Evolutionary conservation across 164 flowering plant species (phyloP), one percentile per base, ranked within the genome.

Genomic region (Protea cynaroides): DNA sequence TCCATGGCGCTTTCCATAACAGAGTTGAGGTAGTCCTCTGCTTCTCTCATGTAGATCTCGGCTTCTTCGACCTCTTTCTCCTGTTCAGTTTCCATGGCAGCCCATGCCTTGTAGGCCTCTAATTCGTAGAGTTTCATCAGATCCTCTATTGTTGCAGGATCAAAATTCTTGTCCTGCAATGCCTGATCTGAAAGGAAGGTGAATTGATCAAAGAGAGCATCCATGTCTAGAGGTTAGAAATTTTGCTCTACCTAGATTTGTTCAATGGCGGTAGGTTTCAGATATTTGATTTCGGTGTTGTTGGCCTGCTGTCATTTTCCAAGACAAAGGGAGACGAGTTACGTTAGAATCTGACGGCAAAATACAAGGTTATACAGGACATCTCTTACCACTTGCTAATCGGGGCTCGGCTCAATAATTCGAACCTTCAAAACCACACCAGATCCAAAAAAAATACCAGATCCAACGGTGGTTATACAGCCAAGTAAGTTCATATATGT

Each of bases 71-170:
- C 74, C 36, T 81, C 88, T 3, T 68, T 36, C 0, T 74, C 58
- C 22, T 63, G 72, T 22, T 85, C 74, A 8, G 80, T 76, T 54
- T 83, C 92, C 64, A 75, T 25, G 13, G 83, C 81, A 2, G 89
- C 88, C 92, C 92, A 87, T 7, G 86, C 60, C 14, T 81, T 83
- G 83, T 87, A 87, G 9, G 88, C 71, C 46, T 87, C 92, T 23
- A 87, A 9, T 66, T 87, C 92, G 63, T 85, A 85, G 25, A 87
- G 85, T 24, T 77, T 82, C 86, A 83, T 80, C 17, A 85, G 81
- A 57, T 85, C 84, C 51, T 85, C 83, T 57, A 87, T 82, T n/a
- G 80, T 65, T 53, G 83, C 71, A 2, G 89, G 89, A 40, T 85
- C 88, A 72, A 87, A 85, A 78, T 13, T 75, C 69, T 79, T 85